Conservation (phyloP, 177 flowering plant species). For the Tripterygium wilfordii region DNA sequence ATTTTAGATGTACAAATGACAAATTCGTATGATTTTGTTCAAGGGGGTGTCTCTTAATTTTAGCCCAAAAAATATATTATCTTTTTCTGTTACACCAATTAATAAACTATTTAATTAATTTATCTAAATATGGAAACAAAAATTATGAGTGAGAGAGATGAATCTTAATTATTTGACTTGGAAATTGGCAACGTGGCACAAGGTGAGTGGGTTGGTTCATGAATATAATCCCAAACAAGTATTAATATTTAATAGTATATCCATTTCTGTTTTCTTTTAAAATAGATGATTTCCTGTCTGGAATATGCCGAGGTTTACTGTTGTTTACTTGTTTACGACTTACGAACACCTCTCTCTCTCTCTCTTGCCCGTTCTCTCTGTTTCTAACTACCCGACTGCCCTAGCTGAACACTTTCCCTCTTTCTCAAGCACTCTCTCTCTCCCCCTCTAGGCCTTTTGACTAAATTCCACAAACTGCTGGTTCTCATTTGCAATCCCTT, state of each 20-base stretch:
- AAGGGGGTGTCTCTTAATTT: too few relatives aligned
- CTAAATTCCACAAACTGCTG: conserved; percentile 5
- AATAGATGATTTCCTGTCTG: conserved; percentile 10
- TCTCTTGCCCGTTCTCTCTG: conserved; percentile 20
- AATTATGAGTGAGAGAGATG: too few relatives aligned
- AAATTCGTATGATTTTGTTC: too few relatives aligned
- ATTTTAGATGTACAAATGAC: too few relatives aligned
- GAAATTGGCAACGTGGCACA: too few relatives aligned
- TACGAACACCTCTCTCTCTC: conserved; percentile 3
- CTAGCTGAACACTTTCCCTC: conserved; percentile 22
- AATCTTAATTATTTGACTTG: too few relatives aligned
- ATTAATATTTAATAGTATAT: neutral
- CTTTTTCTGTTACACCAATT: too few relatives aligned
- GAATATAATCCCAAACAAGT: neutral
- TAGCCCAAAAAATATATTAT: too few relatives aligned
- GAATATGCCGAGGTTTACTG: conserved; percentile 19
- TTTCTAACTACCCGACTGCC: conserved; percentile 26
- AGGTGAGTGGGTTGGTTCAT: neutral
- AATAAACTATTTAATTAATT: too few relatives aligned
- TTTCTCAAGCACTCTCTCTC: conserved; percentile 16
- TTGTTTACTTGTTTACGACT: too few relatives aligned
- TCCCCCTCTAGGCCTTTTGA: conserved; percentile 9
- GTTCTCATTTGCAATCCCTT: neutral
- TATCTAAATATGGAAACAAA: too few relatives aligned
- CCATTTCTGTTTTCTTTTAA: neutral